phyloP scores from a whole-genome alignment of 805 yeast species.

The Saccharomyces mikatae region DNA sequence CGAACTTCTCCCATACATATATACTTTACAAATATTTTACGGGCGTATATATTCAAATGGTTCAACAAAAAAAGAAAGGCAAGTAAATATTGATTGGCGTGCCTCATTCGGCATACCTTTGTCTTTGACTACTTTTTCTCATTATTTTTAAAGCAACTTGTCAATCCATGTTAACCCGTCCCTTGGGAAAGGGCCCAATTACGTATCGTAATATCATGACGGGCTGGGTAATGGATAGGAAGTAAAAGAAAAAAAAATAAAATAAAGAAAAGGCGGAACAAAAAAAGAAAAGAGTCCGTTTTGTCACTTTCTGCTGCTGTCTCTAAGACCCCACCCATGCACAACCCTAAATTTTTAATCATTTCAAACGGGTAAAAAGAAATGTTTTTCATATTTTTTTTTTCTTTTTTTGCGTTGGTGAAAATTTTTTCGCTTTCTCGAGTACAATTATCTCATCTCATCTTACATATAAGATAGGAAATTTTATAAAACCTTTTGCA shows the following conservation, averaged over 20 bases:
- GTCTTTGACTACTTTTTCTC: not conserved
- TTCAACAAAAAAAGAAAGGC: not conserved
- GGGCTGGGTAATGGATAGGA: not conserved
- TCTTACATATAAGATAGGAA: constrained; percentile 1
- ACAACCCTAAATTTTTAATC: not conserved
- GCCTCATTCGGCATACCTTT: too few relatives aligned
- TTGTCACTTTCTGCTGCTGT: not conserved
- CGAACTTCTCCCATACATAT: not conserved
- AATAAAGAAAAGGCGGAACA: not conserved
- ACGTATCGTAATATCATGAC: not conserved
- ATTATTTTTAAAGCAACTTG: not conserved
- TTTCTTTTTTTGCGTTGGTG: constrained; percentile 3
- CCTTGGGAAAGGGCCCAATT: not conserved
- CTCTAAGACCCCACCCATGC: not conserved
- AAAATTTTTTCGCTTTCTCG: constrained; percentile 6
- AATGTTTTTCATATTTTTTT: constrained; percentile 2
- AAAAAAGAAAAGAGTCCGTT: not conserved
- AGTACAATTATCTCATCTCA: constrained; percentile 9
- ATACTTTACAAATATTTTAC: not conserved
- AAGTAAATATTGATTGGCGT: not conserved
- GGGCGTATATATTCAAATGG: not conserved
- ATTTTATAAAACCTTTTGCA: constrained; percentile 3
- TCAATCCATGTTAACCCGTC: not conserved
- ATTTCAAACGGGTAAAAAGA: not conserved
- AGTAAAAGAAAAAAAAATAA: not conserved